These are phyloP conservation scores for Sarcomyxa edulis DNA, from an alignment of 768 basidiomycete genomes.

Conservation along the genomic window DNA sequence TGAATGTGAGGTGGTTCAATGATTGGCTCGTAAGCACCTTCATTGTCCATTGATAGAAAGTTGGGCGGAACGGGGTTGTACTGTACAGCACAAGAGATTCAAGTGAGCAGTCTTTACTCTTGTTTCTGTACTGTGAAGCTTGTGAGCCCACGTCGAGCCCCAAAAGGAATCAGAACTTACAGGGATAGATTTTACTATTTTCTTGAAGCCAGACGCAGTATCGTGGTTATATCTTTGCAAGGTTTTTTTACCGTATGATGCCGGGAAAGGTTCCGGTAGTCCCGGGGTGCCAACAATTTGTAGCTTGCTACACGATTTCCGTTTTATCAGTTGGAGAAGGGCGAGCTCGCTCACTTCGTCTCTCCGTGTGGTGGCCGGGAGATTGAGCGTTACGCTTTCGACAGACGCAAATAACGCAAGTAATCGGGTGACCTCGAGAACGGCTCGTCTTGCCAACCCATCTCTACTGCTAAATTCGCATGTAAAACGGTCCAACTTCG, in stretches of 20 bases:
- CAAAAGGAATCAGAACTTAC: too few relatives aligned
- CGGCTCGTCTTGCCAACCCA: neutral
- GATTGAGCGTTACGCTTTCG: neutral
- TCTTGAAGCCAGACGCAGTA: too few relatives aligned
- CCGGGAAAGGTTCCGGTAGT: too few relatives aligned
- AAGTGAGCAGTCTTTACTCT: neutral
- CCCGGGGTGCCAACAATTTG: too few relatives aligned
- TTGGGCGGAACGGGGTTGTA: slow-evolving; percentile 13
- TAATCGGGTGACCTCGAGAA: neutral
- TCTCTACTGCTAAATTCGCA: slow-evolving; percentile 6
- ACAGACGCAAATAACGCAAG: neutral
- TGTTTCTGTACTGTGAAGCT: neutral
- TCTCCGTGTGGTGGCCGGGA: neutral
- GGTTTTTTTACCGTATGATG: too few relatives aligned
- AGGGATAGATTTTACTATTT: neutral
- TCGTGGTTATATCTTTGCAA: too few relatives aligned
- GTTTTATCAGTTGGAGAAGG: too few relatives aligned
- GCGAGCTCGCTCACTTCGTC: too few relatives aligned
- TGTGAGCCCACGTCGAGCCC: neutral
- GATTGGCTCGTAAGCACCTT: slow-evolving; percentile 11
- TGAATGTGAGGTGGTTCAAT: slow-evolving; percentile 16
- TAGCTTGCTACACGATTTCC: too few relatives aligned
- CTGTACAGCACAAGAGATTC: slow-evolving; percentile 12
- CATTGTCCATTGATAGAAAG: slow-evolving; percentile 19
- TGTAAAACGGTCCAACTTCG: slow-evolving; percentile 7